Percentiles rank a stretch among this genome's conserved stretches.
Conservation (phyloP, 257 asterid genomes). For the Fraxinus pennsylvanica region DNA sequence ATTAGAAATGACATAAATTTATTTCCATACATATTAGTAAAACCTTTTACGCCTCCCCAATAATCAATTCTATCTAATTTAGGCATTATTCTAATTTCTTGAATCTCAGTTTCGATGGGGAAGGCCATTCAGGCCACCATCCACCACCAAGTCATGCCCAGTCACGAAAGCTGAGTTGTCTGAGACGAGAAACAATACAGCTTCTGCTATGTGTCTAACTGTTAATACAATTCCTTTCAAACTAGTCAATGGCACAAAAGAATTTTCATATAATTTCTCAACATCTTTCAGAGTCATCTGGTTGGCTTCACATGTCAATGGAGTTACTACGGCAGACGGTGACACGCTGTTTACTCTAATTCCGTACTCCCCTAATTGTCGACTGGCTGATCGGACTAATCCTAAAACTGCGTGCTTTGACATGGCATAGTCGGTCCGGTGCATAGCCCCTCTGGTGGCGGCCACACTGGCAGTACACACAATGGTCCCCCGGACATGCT, state of each 20-base stretch:
- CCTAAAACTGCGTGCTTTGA: slow-evolving; percentile 38
- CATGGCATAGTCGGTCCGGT: slow-evolving; percentile 17
- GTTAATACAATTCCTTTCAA: slow-evolving; percentile 14
- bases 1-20: too few relatives aligned
- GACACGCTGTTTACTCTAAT: slow-evolving; percentile 36
- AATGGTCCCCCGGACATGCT: slow-evolving; percentile 25
- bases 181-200: slow-evolving; percentile 24
- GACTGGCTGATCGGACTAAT: slow-evolving; percentile 25
- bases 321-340: slow-evolving; percentile 25
- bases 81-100: background rate
- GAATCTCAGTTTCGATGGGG: background rate
- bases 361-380: slow-evolving; percentile 31
- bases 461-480: slow-evolving; percentile 42
- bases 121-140: slow-evolving; percentile 31
- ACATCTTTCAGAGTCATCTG: slow-evolving; percentile 4
- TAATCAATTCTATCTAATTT: background rate
- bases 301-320: background rate
- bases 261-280: slow-evolving; percentile 6
- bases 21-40: too few relatives aligned
- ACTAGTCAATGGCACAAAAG: slow-evolving; percentile 9
- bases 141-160: slow-evolving; percentile 33
- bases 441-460: slow-evolving; percentile 7
- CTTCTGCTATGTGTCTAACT: slow-evolving; percentile 29
- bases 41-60: background rate
- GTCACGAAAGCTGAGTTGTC: slow-evolving; percentile 30